Evolutionary conservation across 441 rosid genomes (phyloP).

Genomic region (Brassica balearica): DNA sequence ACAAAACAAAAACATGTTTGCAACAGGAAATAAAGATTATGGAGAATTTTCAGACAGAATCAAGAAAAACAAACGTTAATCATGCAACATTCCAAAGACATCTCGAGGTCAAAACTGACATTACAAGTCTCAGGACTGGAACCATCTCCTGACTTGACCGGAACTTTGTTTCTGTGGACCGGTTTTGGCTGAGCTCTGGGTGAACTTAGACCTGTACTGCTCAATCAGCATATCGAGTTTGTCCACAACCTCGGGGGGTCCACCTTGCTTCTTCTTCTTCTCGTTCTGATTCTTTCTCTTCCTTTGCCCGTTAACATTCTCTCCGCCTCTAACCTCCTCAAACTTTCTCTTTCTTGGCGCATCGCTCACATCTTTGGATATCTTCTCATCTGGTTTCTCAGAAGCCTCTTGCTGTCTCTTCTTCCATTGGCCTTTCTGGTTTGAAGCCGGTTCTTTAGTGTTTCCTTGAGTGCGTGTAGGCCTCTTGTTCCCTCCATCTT

Average conservation of each 20-base stretch:
- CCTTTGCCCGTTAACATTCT: conserved; percentile 42
- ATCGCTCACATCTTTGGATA: conserved; percentile 31
- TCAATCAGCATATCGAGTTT: conserved; percentile 76
- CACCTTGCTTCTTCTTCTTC: conserved; percentile 58
- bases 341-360: conserved; percentile 51
- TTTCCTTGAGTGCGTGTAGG: conserved; percentile 22
- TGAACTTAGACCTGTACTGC: conserved; percentile 72
- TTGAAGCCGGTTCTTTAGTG: conserved; percentile 31
- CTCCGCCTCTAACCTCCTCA: conserved; percentile 46
- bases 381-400: conserved; percentile 32
- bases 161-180: conserved; percentile 55
- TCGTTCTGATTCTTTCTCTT: conserved; percentile 57
- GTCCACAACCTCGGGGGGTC: conserved; percentile 60
- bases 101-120: conserved; percentile 18
- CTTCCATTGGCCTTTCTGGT: conserved; percentile 42
- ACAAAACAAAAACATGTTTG: neutral
- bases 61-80: neutral
- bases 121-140: conserved; percentile 50
- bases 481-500: conserved; percentile 19
- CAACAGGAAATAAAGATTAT: neutral
- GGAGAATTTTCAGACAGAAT: neutral
- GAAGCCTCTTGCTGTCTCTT: conserved; percentile 38
- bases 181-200: conserved; percentile 57
- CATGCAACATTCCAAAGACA: neutral
- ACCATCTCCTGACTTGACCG: conserved; percentile 72